Evolutionary conservation across 2,329 filamentous ascomycete genomes (phyloP).

Genomic region (Coniochaeta pulveracea): DNA sequence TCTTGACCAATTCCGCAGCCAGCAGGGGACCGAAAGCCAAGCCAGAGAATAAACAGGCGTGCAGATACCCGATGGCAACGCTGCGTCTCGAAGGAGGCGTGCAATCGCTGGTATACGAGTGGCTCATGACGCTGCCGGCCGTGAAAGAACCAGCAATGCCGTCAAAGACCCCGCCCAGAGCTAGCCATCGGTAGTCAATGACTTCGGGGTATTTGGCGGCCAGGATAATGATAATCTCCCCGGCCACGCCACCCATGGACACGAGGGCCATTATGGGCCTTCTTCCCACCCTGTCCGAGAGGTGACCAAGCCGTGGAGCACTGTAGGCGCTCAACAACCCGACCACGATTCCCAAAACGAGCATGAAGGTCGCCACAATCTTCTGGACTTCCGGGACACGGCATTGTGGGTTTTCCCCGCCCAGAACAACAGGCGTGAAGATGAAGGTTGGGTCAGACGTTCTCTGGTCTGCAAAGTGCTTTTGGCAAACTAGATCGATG

Average conservation of each 20-base stretch:
- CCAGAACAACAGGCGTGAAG: conserved; percentile 53
- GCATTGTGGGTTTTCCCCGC: conserved; percentile 68
- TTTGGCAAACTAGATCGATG: conserved; percentile 68
- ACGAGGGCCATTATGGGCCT: conserved; percentile 62
- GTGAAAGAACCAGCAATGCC: conserved; percentile 85
- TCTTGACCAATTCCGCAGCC: conserved; percentile 68
- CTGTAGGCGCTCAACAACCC: conserved; percentile 72
- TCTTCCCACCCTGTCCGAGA: conserved; percentile 82
- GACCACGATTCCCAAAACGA: conserved; percentile 62
- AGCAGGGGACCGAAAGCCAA: conserved; percentile 77
- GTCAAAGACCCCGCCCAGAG: conserved; percentile 68
- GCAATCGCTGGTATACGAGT: conserved; percentile 86
- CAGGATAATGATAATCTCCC: conserved; percentile 67
- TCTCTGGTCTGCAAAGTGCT: conserved; percentile 64
- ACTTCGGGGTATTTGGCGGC: conserved; percentile 63
- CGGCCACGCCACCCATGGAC: conserved; percentile 61
- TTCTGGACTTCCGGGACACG: conserved; percentile 68
- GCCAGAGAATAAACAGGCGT: conserved; percentile 81
- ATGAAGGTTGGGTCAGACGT: conserved; percentile 45
- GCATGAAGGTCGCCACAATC: conserved; percentile 64
- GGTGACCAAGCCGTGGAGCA: conserved; percentile 69
- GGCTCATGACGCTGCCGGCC: conserved; percentile 60
- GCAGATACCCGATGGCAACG: conserved; percentile 79
- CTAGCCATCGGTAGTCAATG: conserved; percentile 66
- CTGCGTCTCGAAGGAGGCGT: conserved; percentile 69